A percentile compares a stretch with the other conserved stretches of the same genome.
These are phyloP conservation scores for Lycium barbarum DNA, from an alignment of 257 asterid species.

Conservation along the genomic window DNA sequence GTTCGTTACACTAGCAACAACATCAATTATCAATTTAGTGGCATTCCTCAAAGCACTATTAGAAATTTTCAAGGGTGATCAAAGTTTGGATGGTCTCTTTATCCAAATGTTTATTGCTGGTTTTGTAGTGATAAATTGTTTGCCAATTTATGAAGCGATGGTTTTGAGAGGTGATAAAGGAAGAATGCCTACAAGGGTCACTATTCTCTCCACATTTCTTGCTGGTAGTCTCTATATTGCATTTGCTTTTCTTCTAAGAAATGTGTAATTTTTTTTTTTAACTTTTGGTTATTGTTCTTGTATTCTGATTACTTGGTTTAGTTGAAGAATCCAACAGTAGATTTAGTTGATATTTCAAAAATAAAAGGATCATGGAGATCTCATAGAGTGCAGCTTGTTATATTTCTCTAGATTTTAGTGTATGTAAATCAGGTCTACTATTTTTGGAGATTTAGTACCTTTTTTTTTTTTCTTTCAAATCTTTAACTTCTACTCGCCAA, in stretches of 20 bases:
- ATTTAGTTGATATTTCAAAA: not conserved
- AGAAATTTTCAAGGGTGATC: constrained; percentile 32
- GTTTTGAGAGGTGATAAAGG: constrained; percentile 60
- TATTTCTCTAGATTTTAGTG: not conserved
- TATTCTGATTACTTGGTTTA: not conserved
- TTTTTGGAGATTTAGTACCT: not conserved
- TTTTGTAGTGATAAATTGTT: constrained; percentile 59
- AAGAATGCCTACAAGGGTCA: constrained; percentile 60
- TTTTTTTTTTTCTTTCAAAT: no score
- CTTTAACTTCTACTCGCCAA: not conserved
- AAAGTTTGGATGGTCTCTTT: constrained; percentile 36
- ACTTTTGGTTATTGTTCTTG: not conserved
- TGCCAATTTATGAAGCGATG: constrained; percentile 80
- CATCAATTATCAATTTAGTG: constrained; percentile 26
- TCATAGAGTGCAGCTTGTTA: not conserved
- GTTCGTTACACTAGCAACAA: constrained; percentile 30
- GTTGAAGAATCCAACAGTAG: not conserved
- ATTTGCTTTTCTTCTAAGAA: constrained; percentile 23
- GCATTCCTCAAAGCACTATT: constrained; percentile 44
- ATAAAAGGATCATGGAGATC: not conserved
- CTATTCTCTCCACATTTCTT: constrained; percentile 47
- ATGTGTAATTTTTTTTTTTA: not conserved
- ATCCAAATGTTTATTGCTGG: constrained; percentile 54
- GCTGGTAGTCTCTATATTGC: constrained; percentile 39
- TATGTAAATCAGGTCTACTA: not conserved